Evolutionary conservation across 1,284 basidiomycete species (phyloP).

Genomic region (Tilletia indica): DNA sequence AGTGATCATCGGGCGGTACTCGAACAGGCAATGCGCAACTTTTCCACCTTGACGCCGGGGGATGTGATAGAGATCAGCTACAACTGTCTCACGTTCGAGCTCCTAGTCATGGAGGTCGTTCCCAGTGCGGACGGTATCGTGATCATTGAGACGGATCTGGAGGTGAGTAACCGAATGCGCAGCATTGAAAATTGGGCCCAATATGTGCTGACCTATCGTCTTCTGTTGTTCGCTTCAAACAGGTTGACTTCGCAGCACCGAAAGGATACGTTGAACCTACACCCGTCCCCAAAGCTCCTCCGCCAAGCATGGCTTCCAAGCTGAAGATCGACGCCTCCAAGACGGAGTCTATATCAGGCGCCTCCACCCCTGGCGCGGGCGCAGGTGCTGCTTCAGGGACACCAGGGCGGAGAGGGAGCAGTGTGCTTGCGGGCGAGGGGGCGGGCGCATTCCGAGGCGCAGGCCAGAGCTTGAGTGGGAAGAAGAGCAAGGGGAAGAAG

Average conservation of each 20-base stretch:
- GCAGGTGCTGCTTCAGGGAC: constrained; percentile 21
- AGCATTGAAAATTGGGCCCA: neutral
- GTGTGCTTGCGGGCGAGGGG: constrained; percentile 26
- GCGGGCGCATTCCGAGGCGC: constrained; percentile 44
- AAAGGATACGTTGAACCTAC: constrained; percentile 81
- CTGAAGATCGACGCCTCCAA: constrained; percentile 75
- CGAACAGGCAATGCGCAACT: constrained; percentile 91
- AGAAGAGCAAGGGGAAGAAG: constrained; percentile 49
- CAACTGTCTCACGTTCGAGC: constrained; percentile 81
- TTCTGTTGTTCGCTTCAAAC: neutral
- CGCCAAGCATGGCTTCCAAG: constrained; percentile 92
- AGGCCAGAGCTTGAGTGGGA: constrained; percentile 52
- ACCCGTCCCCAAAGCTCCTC: constrained; percentile 71
- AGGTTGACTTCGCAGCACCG: constrained; percentile 65
- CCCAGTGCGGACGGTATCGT: constrained; percentile 76
- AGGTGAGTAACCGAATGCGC: constrained; percentile 67
- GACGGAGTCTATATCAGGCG: constrained; percentile 46
- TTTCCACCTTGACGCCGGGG: constrained; percentile 63
- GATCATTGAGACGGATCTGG: constrained; percentile 92
- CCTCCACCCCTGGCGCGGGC: constrained; percentile 54
- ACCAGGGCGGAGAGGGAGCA: constrained; percentile 22
- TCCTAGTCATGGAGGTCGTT: constrained; percentile 89
- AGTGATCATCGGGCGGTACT: constrained; percentile 92
- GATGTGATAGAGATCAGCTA: constrained; percentile 60
- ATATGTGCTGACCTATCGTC: neutral